Conservation (phyloP, 768 basidiomycete species). For the Tylopilus rubrobrunneus region DNA sequence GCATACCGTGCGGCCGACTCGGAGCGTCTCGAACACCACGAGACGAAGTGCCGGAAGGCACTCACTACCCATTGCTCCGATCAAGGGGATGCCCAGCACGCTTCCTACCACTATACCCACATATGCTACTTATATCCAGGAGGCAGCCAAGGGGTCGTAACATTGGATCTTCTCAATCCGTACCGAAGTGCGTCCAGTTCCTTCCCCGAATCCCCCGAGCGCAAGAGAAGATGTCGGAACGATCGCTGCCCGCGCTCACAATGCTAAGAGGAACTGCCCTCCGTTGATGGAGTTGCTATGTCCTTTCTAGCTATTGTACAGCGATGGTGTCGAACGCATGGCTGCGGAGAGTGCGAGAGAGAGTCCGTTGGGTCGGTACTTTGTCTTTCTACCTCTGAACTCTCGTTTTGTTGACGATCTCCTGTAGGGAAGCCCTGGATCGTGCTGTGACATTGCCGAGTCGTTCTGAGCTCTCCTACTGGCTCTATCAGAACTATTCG, state of each 20-base stretch:
- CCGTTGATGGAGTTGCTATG: constrained; percentile 70
- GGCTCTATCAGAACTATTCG: constrained; percentile 69
- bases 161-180: constrained; percentile 85
- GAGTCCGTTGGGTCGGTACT: constrained; percentile 88
- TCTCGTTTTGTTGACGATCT: neutral
- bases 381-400: constrained; percentile 17
- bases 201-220: constrained; percentile 74
- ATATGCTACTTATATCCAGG: constrained; percentile 74
- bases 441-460: constrained; percentile 51
- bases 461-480: constrained; percentile 45
- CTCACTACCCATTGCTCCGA: too few species aligned
- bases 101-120: too few species aligned
- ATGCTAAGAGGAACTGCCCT: constrained; percentile 36
- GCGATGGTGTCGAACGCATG: constrained; percentile 83
- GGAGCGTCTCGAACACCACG: too few species aligned
- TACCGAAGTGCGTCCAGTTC: constrained; percentile 77
- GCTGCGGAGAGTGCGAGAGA: constrained; percentile 85
- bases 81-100: too few species aligned
- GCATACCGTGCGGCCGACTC: too few species aligned
- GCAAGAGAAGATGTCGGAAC: constrained; percentile 87
- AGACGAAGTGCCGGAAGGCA: too few species aligned
- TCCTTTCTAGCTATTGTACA: constrained; percentile 88
- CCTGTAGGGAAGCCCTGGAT: constrained; percentile 72
- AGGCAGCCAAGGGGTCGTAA: constrained; percentile 81
- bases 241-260: constrained; percentile 68